Evolutionary conservation across 2,329 filamentous ascomycete genomes (phyloP).

Genomic region (Pseudopyricularia cyperi): DNA sequence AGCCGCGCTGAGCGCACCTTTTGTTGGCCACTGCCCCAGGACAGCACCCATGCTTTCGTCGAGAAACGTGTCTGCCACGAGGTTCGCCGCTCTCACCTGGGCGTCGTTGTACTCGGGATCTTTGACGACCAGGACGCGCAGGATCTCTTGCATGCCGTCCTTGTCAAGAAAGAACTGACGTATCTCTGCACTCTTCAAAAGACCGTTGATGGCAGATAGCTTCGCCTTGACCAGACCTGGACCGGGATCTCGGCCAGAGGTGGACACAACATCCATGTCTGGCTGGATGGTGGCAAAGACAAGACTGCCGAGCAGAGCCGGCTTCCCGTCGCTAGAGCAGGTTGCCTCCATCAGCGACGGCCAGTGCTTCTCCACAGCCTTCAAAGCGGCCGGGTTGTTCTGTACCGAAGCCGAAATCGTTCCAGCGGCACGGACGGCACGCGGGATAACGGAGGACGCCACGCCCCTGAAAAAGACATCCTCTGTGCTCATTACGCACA

Average conservation of each 20-base stretch:
- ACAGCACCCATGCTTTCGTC: slow-evolving; percentile 50
- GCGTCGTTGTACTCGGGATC: slow-evolving; percentile 35
- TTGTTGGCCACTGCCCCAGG: slow-evolving; percentile 43
- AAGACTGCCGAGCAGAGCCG: slow-evolving; percentile 17
- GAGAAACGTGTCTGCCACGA: slow-evolving; percentile 54
- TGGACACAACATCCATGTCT: slow-evolving; percentile 1
- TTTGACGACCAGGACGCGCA: slow-evolving; percentile 31
- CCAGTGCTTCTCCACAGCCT: slow-evolving; percentile 36
- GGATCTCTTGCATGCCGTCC: slow-evolving; percentile 39
- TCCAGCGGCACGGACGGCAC: slow-evolving; percentile 38
- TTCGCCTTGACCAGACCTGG: slow-evolving; percentile 20
- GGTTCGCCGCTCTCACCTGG: slow-evolving; percentile 40
- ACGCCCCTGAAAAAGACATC: slow-evolving; percentile 9
- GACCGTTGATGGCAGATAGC: slow-evolving; percentile 38
- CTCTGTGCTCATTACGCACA: slow-evolving; percentile 37
- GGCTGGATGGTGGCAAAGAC: slow-evolving; percentile 27
- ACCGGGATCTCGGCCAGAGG: slow-evolving; percentile 1
- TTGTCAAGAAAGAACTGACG: slow-evolving; percentile 40
- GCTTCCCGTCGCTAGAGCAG: slow-evolving; percentile 17
- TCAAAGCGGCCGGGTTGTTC: slow-evolving; percentile 51
- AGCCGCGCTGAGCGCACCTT: slow-evolving; percentile 17
- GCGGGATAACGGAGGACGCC: slow-evolving; percentile 13
- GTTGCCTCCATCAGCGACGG: slow-evolving; percentile 20
- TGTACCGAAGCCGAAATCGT: slow-evolving; percentile 45
- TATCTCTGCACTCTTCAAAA: slow-evolving; percentile 40